phyloP scores from a whole-genome alignment of 2,329 filamentous ascomycete species.

The Colletotrichum cereale region DNA sequence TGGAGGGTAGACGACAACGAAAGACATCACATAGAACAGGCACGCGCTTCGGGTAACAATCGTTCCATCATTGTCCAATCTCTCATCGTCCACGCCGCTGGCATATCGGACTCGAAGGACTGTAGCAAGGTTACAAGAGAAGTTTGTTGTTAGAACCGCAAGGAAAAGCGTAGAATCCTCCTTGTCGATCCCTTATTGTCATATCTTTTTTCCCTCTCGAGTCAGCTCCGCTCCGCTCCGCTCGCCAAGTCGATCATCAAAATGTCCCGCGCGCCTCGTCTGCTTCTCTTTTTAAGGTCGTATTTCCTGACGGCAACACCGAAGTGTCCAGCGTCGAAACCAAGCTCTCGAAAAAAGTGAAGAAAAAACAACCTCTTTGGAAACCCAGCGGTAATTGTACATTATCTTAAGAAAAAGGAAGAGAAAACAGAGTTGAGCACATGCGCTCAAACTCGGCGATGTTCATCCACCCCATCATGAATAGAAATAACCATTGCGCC shows the following conservation, averaged over 20 bases:
- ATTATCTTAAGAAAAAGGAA: conserved; percentile 38
- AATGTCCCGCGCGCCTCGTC: conserved; percentile 6
- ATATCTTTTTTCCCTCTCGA: conserved; percentile 1
- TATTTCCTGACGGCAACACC: background rate
- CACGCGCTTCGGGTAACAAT: conserved; percentile 23
- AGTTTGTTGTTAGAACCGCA: conserved; percentile 10
- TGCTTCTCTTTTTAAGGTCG: conserved; percentile 6
- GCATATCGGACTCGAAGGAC: background rate
- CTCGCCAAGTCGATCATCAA: conserved; percentile 31
- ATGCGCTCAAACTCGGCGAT: conserved; percentile 20
- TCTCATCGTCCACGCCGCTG: conserved; percentile 3
- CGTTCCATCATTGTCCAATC: conserved; percentile 39
- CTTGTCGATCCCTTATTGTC: conserved; percentile 11
- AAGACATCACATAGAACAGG: background rate
- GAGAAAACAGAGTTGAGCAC: conserved; percentile 13
- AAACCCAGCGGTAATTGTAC: conserved; percentile 38
- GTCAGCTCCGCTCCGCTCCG: conserved; percentile 12
- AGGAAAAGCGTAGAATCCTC: background rate
- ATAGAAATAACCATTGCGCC: conserved; percentile 18
- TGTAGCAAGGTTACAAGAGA: background rate
- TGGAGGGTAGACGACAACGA: background rate
- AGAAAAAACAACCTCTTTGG: background rate
- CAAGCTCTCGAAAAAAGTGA: conserved; percentile 7
- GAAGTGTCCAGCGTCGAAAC: background rate
- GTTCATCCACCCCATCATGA: conserved; percentile 25